phyloP scores from a whole-genome alignment of 768 basidiomycete species.

The Pleurotus sapidus region DNA sequence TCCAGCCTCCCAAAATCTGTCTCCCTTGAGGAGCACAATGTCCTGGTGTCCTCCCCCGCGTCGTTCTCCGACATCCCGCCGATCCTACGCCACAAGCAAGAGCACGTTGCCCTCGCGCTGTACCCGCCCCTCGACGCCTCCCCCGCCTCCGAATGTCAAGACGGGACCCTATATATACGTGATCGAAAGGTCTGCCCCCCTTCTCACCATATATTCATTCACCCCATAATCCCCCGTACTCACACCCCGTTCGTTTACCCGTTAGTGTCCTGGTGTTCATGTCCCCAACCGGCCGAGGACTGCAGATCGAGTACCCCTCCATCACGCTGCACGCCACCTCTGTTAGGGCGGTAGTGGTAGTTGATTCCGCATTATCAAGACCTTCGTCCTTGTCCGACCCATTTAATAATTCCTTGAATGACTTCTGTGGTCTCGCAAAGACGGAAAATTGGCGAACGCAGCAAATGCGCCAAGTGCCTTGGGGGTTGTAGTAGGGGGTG shows the following conservation, averaged over 20 bases:
- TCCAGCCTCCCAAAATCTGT: constrained; percentile 32
- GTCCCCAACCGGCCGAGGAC: too few relatives aligned
- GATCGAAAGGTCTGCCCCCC: constrained; percentile 68
- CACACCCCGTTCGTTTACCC: too few relatives aligned
- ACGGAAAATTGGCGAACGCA: constrained; percentile 8
- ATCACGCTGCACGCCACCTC: constrained; percentile 95
- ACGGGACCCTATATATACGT: constrained; percentile 81
- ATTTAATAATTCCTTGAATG: constrained; percentile 64
- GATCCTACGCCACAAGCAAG: constrained; percentile 71
- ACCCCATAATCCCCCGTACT: too few relatives aligned
- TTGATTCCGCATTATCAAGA: constrained; percentile 13
- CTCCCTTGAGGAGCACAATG: constrained; percentile 62
- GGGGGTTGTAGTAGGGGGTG: background rate
- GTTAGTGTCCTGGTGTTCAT: too few relatives aligned
- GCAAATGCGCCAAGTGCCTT: constrained; percentile 11
- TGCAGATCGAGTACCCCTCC: constrained; percentile 82
- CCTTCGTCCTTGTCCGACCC: constrained; percentile 26
- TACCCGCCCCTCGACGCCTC: constrained; percentile 70
- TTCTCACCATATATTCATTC: too few relatives aligned
- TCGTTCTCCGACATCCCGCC: constrained; percentile 88
- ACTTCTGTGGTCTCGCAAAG: constrained; percentile 33
- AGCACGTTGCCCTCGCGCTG: constrained; percentile 63
- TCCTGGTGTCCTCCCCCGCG: constrained; percentile 66
- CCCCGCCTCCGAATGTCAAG: constrained; percentile 41
- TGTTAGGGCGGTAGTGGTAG: background rate